These are phyloP conservation scores for Martensiomyces pterosporus DNA, from an alignment of 192 early-diverging fungal genomes.

Conservation along the genomic window DNA sequence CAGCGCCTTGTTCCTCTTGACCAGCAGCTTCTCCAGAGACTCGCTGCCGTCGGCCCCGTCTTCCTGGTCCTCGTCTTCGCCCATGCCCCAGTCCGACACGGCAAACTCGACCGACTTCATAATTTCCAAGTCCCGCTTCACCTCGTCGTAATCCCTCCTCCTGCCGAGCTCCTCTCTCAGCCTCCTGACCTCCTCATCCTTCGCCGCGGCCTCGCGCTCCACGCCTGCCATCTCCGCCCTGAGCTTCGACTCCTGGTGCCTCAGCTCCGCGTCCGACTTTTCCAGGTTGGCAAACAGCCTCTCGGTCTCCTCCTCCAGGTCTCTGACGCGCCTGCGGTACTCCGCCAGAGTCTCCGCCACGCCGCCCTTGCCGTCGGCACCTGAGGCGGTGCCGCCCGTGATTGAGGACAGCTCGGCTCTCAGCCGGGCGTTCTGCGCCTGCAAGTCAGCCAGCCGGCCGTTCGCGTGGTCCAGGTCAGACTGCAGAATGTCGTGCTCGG, in stretches of 20 bases:
- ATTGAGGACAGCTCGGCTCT: conserved; percentile 39
- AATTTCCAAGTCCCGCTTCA: conserved; percentile 82
- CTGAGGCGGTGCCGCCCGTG: conserved; percentile 17
- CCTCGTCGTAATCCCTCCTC: conserved; percentile 79
- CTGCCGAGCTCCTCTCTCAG: conserved; percentile 53
- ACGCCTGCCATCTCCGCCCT: conserved; percentile 7
- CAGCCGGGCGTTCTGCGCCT: conserved; percentile 63
- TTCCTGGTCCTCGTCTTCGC: conserved; percentile 45
- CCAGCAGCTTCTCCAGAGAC: conserved; percentile 71
- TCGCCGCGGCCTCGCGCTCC: conserved; percentile 25
- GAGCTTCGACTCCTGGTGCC: conserved; percentile 17
- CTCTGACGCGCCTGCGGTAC: conserved; percentile 26
- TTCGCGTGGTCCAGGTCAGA: conserved; percentile 82
- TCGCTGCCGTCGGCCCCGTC: conserved; percentile 48
- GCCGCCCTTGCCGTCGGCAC: conserved; percentile 1
- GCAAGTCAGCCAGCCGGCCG: conserved; percentile 59
- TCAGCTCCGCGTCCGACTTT: conserved; percentile 33
- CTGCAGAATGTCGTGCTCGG: conserved; percentile 85
- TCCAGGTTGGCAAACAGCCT: conserved; percentile 28
- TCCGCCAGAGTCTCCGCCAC: conserved; percentile 40
- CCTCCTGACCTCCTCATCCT: conserved; percentile 59
- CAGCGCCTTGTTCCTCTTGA: conserved; percentile 79
- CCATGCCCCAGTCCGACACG: conserved; percentile 43
- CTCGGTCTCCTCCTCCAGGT: conserved; percentile 33
- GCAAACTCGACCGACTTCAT: conserved; percentile 66